Base-by-base conservation (phyloP, 331 rosid species). In the Ulmus americana region DNA sequence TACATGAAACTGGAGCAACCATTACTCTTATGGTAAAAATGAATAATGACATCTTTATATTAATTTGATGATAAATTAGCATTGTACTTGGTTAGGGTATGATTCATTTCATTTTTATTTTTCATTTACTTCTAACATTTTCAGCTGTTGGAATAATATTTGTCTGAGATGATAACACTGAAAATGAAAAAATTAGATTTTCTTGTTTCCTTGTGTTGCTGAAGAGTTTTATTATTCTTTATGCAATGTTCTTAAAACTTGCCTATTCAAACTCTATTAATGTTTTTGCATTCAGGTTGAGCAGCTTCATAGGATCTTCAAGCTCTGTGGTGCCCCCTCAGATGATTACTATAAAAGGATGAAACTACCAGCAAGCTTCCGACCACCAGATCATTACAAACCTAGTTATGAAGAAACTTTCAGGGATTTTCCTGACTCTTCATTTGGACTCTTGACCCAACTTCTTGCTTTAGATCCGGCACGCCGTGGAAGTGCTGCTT, bases 251-350 rank as follows among this genome's bases (percentile, higher is more conserved):
- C 43, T 59, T 1, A 42, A 59, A 6, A 8, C 8, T 16, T 20
- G 63, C 20, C 39, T 7, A 8, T 41, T 7, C 10, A 39, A 43
- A 55, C 6, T 59, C 46, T 56, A 52, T 41, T 42, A 74, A 66
- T 61, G 51, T 50, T 56, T 69, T 43, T 50, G 6, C 64, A 22
- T 67, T 67, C 70, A 86, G 90, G 82, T 87, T 71, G 88, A 90
- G 69, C 92, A 90, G 48, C 84, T 90, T 67, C 92, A 85, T 73
- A 85, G 58, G 79, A 87, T 90, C 78, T 87, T 78, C 74, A 90
- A 83, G 74, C 90, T 86, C 63, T 83, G 86, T 64, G 95, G 97
- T 55, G 70, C 86, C 22, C 96, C 95, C 22, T 51, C 79, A 16
- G 90, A 76, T 11, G 89, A 86, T 49, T 86, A 82, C 69, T 82